phyloP scores from a whole-genome alignment of 2,329 filamentous ascomycete species.

The Pestalotiopsis sp. region DNA sequence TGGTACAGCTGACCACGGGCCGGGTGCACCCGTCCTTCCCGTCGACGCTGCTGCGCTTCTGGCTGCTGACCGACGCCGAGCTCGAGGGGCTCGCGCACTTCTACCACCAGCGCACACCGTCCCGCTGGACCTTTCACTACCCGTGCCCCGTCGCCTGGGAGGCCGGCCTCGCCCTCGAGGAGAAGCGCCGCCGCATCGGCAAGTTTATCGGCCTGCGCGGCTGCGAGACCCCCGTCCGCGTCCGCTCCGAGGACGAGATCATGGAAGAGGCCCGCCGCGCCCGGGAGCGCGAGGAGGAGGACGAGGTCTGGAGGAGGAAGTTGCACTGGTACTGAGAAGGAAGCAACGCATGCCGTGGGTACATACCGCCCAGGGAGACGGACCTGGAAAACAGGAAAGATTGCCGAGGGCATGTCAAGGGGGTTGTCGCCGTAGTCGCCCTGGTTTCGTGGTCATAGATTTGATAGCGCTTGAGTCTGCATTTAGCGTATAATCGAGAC shows the following conservation, averaged over 20 bases:
- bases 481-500: slow-evolving; percentile 5
- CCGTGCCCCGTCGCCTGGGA: slow-evolving; percentile 69
- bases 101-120: slow-evolving; percentile 69
- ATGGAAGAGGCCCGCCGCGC: slow-evolving; percentile 41
- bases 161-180: slow-evolving; percentile 51
- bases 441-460: not conserved
- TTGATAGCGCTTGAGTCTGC: not conserved
- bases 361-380: not conserved
- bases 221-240: slow-evolving; percentile 48
- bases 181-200: slow-evolving; percentile 73
- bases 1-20: slow-evolving; percentile 64
- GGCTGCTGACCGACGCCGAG: slow-evolving; percentile 70
- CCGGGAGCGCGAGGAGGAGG: slow-evolving; percentile 39
- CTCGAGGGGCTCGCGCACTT: slow-evolving; percentile 70
- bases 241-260: slow-evolving; percentile 49
- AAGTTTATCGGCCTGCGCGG: slow-evolving; percentile 72
- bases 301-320: slow-evolving; percentile 51
- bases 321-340: slow-evolving; percentile 31
- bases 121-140: slow-evolving; percentile 57
- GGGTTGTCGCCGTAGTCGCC: not conserved
- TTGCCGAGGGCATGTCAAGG: not conserved
- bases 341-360: not conserved
- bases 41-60: slow-evolving; percentile 66
- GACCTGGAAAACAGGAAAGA: not conserved
- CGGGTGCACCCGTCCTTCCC: slow-evolving; percentile 67